phyloP scores from a whole-genome alignment of 345 rosid genomes.

The Barbarea vulgaris region DNA sequence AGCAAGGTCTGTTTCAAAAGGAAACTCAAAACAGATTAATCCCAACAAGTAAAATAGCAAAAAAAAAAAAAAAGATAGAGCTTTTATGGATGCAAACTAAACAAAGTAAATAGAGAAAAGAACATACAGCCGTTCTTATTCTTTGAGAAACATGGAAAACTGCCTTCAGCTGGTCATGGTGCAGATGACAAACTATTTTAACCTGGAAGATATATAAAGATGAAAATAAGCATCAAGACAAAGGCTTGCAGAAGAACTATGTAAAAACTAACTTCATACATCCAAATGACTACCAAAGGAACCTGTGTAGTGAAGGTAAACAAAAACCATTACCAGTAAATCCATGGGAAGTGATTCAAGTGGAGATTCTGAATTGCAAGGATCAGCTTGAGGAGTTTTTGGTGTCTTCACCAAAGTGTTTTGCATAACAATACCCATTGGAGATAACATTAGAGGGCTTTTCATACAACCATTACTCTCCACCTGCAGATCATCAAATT shows the following conservation, averaged over 20 bases:
- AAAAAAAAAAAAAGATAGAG: not conserved
- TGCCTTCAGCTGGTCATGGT: constrained; percentile 90
- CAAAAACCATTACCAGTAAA: constrained; percentile 58
- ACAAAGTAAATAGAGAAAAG: not conserved
- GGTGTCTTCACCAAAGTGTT: constrained; percentile 63
- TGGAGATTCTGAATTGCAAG: constrained; percentile 62
- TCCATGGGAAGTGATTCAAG: constrained; percentile 91
- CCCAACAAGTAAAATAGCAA: not conserved
- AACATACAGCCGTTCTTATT: constrained; percentile 74
- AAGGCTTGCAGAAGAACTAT: not conserved
- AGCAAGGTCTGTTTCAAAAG: constrained; percentile 57
- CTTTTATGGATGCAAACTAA: not conserved
- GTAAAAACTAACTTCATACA: not conserved
- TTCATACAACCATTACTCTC: constrained; percentile 47
- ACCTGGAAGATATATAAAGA: constrained; percentile 51
- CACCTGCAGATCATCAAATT: constrained; percentile 37
- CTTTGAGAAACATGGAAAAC: constrained; percentile 87
- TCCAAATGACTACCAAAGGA: not conserved
- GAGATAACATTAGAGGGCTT: constrained; percentile 67
- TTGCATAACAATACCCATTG: constrained; percentile 59
- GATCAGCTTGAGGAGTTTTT: constrained; percentile 63
- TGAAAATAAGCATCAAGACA: constrained; percentile 25
- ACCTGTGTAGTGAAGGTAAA: not conserved
- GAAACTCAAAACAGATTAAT: constrained; percentile 14
- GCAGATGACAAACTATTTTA: constrained; percentile 84